phyloP scores from a whole-genome alignment of 2,329 filamentous ascomycete genomes.

The Aspergillus pseudoviridinutans region DNA sequence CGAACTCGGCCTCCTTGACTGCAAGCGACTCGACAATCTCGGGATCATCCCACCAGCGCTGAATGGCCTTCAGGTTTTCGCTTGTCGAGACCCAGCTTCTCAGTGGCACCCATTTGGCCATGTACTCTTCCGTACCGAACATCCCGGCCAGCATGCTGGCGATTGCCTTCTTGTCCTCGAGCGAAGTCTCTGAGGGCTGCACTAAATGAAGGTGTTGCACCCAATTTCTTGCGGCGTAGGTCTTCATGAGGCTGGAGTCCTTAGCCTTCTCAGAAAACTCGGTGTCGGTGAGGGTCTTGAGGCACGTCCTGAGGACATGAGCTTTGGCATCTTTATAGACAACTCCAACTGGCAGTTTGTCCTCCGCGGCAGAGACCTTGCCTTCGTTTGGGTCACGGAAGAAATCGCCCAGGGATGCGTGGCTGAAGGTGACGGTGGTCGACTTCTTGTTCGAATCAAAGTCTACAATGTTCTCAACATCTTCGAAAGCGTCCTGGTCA shows the following conservation, averaged over 20 bases:
- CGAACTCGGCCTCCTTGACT: background rate
- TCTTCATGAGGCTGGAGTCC: background rate
- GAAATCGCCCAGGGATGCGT: slow-evolving; percentile 24
- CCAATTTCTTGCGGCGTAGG: background rate
- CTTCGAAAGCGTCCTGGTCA: slow-evolving; percentile 7
- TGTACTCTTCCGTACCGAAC: background rate
- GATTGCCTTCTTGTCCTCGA: background rate
- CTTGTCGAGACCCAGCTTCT: background rate
- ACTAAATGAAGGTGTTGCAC: background rate
- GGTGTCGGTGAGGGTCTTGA: background rate
- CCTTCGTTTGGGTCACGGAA: slow-evolving; percentile 11
- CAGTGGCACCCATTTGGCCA: background rate
- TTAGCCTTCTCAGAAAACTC: slow-evolving; percentile 1
- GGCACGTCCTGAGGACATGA: slow-evolving; percentile 3
- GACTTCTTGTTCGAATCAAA: slow-evolving; percentile 17
- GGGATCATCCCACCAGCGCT: slow-evolving; percentile 2
- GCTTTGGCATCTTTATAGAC: slow-evolving; percentile 11
- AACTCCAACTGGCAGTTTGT: slow-evolving; percentile 13
- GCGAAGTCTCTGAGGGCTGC: background rate
- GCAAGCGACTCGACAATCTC: background rate
- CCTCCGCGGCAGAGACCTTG: slow-evolving; percentile 12
- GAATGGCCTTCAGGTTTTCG: background rate
- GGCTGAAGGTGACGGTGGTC: slow-evolving; percentile 18
- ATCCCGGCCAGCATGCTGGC: background rate
- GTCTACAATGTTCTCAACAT: slow-evolving; percentile 5